A percentile compares a stretch with the other conserved stretches of the same genome.
phyloP scores from a whole-genome alignment of 768 basidiomycete species.

The Lentinula aciculospora region DNA sequence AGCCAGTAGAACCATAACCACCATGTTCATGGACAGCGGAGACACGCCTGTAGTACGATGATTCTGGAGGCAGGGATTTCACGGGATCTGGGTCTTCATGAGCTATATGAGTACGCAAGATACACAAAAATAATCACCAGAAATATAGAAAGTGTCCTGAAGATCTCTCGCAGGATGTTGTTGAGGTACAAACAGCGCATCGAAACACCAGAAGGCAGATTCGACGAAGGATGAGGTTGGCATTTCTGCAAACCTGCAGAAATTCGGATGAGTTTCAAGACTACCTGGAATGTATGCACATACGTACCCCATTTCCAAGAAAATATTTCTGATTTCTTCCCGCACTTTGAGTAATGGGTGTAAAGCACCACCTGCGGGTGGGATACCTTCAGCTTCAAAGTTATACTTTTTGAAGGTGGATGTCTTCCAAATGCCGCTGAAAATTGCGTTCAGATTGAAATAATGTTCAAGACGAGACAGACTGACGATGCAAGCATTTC shows the following conservation, averaged over 20 bases:
- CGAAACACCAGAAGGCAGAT: constrained; percentile 99
- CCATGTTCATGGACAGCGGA: constrained; percentile 81
- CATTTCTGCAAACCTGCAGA: constrained; percentile 91
- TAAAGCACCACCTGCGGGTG: constrained; percentile 84
- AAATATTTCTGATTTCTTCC: constrained; percentile 96
- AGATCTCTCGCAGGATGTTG: constrained; percentile 97
- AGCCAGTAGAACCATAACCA: constrained; percentile 90
- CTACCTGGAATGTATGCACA: background rate
- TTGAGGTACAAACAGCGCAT: constrained; percentile 96
- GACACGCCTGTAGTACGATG: constrained; percentile 83
- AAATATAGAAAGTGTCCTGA: constrained; percentile 98
- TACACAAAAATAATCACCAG: constrained; percentile 42
- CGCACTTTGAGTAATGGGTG: constrained; percentile 97
- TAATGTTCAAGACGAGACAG: background rate
- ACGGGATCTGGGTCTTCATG: constrained; percentile 60
- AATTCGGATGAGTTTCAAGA: background rate
- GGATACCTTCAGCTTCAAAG: constrained; percentile 93
- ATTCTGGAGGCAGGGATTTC: constrained; percentile 65
- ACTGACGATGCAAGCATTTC: constrained; percentile 92
- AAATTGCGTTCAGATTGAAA: constrained; percentile 7
- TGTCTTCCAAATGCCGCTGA: constrained; percentile 90
- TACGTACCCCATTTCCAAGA: constrained; percentile 96
- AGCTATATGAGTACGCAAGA: constrained; percentile 5
- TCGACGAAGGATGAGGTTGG: constrained; percentile 94
- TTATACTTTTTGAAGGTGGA: constrained; percentile 97